Percentiles rank a stretch among this genome's conserved stretches.
Evolutionary conservation across 495 filamentous ascomycete species (phyloP).

Genomic region (Apiosordaria backusii): DNA sequence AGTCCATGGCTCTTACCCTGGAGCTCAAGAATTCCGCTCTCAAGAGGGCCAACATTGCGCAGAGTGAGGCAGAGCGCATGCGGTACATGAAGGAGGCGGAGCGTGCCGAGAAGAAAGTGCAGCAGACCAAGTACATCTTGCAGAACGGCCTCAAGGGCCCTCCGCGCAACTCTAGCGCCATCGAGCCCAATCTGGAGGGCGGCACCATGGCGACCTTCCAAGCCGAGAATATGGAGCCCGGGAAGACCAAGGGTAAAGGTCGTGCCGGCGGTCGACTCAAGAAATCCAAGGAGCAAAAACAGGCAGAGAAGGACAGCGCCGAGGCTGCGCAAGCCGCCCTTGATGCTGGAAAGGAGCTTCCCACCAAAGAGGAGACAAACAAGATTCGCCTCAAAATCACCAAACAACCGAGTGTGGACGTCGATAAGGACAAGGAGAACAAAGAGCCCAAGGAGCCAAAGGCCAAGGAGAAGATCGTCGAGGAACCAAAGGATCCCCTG

Average conservation of each 20-base stretch:
- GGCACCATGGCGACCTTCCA: constrained; percentile 86
- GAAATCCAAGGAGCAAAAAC: constrained; percentile 96
- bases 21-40: constrained; percentile 82
- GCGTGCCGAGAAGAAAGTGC: constrained; percentile 81
- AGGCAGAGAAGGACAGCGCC: constrained; percentile 89
- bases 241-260: constrained; percentile 62
- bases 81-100: constrained; percentile 77
- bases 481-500: constrained; percentile 47
- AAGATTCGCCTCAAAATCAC: constrained; percentile 56
- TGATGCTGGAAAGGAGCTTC: constrained; percentile 74
- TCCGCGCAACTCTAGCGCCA: constrained; percentile 69
- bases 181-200: constrained; percentile 80
- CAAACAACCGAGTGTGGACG: constrained; percentile 36
- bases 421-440: constrained; percentile 44
- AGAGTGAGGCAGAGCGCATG: constrained; percentile 73
- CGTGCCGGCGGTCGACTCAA: constrained; percentile 65
- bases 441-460: constrained; percentile 50
- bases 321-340: constrained; percentile 83
- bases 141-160: constrained; percentile 80
- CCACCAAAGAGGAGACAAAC: constrained; percentile 64
- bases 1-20: constrained; percentile 81
- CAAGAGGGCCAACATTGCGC: constrained; percentile 65
- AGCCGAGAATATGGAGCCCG: constrained; percentile 56
- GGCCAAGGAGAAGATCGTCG: constrained; percentile 62
- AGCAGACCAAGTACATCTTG: constrained; percentile 74